Percentiles rank a stretch among this genome's conserved stretches.
Evolutionary conservation across 345 rosid species (phyloP).

Genomic region (Litchi chinensis): DNA sequence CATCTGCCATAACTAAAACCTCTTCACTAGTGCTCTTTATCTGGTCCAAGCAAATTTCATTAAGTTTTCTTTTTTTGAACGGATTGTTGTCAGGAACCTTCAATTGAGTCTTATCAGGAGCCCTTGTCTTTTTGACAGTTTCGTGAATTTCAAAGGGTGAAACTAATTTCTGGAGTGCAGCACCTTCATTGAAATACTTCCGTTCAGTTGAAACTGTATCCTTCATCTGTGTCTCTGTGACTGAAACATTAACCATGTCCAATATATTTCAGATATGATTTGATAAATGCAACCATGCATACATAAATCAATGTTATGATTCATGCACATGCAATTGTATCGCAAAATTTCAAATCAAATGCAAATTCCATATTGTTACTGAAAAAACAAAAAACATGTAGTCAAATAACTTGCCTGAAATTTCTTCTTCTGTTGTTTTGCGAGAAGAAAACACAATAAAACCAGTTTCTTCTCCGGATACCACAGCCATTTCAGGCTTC

Average conservation of each 20-base stretch:
- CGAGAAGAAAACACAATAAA: conserved; percentile 35
- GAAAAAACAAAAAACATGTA: neutral
- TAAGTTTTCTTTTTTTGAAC: conserved; percentile 51
- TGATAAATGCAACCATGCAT: neutral
- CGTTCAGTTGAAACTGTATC: conserved; percentile 34
- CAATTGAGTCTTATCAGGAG: conserved; percentile 21
- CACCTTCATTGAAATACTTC: conserved; percentile 47
- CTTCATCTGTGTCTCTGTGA: conserved; percentile 27
- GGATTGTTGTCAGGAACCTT: conserved; percentile 63
- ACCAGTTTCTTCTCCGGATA: conserved; percentile 26
- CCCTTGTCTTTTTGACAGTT: conserved; percentile 10
- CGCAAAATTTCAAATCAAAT: neutral
- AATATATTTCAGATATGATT: neutral
- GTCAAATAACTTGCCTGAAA: conserved; percentile 33
- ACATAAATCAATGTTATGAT: neutral
- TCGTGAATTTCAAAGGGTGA: conserved; percentile 26
- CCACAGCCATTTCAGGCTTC: conserved; percentile 29
- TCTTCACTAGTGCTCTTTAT: conserved; percentile 16
- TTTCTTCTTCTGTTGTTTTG: conserved; percentile 29
- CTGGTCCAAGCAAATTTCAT: conserved; percentile 25
- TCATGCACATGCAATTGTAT: neutral
- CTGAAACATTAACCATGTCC: neutral
- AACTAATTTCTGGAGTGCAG: conserved; percentile 48
- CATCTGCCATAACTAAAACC: conserved; percentile 30
- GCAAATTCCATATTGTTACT: neutral